Percentiles rank a stretch among this genome's conserved stretches.
phyloP scores from a whole-genome alignment of 495 filamentous ascomycete genomes.

The Aspergillus indologenus region DNA sequence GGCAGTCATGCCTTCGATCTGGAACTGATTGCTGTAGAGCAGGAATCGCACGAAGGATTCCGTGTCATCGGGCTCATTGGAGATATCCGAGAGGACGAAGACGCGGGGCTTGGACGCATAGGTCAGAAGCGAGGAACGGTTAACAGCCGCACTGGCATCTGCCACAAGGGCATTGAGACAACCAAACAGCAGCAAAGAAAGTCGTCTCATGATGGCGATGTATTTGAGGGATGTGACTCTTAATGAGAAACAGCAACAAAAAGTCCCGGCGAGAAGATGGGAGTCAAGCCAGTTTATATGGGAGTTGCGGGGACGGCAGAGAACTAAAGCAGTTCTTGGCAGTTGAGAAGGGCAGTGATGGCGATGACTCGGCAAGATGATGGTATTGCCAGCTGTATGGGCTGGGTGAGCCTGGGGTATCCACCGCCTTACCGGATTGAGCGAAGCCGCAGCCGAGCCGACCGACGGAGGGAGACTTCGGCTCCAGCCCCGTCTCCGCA shows the following conservation, averaged over 20 bases:
- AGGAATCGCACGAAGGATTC: slow-evolving; percentile 42
- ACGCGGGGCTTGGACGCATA: slow-evolving; percentile 30
- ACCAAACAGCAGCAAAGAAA: background rate
- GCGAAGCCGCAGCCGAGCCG: background rate
- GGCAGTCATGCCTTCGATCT: slow-evolving; percentile 39
- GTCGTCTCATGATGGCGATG: background rate
- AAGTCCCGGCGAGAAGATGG: background rate
- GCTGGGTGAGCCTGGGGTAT: background rate
- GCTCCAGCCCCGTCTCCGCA: background rate
- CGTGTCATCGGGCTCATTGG: slow-evolving; percentile 45
- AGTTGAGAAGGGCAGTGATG: no score
- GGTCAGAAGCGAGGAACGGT: background rate
- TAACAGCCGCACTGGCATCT: background rate
- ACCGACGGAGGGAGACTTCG: no score
- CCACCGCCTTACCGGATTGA: background rate
- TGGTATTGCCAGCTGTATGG: no score
- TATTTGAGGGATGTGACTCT: background rate
- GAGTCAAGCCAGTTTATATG: background rate
- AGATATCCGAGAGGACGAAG: slow-evolving; percentile 45
- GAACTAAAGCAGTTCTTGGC: background rate
- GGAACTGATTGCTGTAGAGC: slow-evolving; percentile 42
- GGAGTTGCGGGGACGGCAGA: background rate
- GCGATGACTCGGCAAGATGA: no score
- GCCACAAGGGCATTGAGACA: background rate
- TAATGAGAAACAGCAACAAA: background rate